Conservation (phyloP, 2,329 filamentous ascomycete genomes). For the Helotiales sp. region DNA sequence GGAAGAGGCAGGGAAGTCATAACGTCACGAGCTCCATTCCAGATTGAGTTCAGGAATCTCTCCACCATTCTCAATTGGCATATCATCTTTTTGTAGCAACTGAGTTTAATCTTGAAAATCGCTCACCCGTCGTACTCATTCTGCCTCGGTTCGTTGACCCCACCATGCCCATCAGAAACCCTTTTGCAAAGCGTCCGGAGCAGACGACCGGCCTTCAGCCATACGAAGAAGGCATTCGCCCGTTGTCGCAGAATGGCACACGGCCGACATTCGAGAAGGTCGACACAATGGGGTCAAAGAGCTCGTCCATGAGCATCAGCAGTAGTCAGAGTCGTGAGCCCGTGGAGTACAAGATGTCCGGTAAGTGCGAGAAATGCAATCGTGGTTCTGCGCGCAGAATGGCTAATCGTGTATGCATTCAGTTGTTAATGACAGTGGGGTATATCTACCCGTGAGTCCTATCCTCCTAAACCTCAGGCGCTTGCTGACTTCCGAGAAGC, state of each 20-base stretch:
- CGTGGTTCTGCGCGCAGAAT: background rate
- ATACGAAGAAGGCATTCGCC: constrained; percentile 53
- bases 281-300: constrained; percentile 62
- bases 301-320: constrained; percentile 62
- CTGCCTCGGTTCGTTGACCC: background rate
- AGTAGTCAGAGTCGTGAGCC: constrained; percentile 62
- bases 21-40: constrained; percentile 11
- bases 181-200: constrained; percentile 62
- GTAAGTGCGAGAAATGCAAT: constrained; percentile 48
- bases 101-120: background rate
- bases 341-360: constrained; percentile 78
- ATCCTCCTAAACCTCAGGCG: constrained; percentile 6
- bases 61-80: background rate
- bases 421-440: constrained; percentile 96
- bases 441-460: constrained; percentile 80
- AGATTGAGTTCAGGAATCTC: background rate
- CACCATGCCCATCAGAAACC: constrained; percentile 71
- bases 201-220: constrained; percentile 25
- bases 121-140: background rate
- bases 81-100: background rate
- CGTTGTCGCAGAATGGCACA: constrained; percentile 44
- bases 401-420: constrained; percentile 20
- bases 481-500: constrained; percentile 49
- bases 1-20: no score
- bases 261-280: constrained; percentile 59